Percentiles rank a stretch among this genome's conserved stretches.
Evolutionary conservation across 805 yeast species (phyloP).

Genomic region (Candida koratica): DNA sequence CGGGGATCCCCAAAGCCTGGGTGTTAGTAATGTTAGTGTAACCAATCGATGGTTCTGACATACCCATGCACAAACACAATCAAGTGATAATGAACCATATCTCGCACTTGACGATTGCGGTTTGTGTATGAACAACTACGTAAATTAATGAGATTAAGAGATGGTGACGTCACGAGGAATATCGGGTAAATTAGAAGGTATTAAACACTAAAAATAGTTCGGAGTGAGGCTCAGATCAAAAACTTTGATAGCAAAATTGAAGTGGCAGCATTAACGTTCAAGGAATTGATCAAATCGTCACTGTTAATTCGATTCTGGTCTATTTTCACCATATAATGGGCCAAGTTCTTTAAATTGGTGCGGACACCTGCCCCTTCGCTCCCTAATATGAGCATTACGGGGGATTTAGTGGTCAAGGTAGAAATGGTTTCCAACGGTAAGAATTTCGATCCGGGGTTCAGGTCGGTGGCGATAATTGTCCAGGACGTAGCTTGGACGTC

Average conservation of each 20-base stretch:
- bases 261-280: slow-evolving; percentile 88
- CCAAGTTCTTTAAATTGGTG: slow-evolving; percentile 53
- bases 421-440: slow-evolving; percentile 43
- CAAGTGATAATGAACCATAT: slow-evolving; percentile 47
- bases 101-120: too few species aligned
- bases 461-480: slow-evolving; percentile 63
- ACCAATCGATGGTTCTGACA: slow-evolving; percentile 18
- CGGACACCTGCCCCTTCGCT: slow-evolving; percentile 85
- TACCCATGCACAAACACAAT: slow-evolving; percentile 75
- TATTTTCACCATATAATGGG: slow-evolving; percentile 49
- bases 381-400: slow-evolving; percentile 72
- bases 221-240: background rate
- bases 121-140: too few species aligned
- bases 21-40: slow-evolving; percentile 18
- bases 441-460: slow-evolving; percentile 30
- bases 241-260: slow-evolving; percentile 51
- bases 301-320: slow-evolving; percentile 28
- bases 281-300: slow-evolving; percentile 56
- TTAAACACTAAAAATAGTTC: background rate
- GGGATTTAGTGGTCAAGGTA: slow-evolving; percentile 43
- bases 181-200: background rate
- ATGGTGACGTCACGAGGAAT: background rate
- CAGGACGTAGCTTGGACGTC: slow-evolving; percentile 56
- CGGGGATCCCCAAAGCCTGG: slow-evolving; percentile 72
- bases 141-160: too few species aligned